Evolutionary conservation across 2,329 filamentous ascomycete genomes (phyloP), one percentile per base, ranked within the genome.

Genomic region (Byssothecium circinans): DNA sequence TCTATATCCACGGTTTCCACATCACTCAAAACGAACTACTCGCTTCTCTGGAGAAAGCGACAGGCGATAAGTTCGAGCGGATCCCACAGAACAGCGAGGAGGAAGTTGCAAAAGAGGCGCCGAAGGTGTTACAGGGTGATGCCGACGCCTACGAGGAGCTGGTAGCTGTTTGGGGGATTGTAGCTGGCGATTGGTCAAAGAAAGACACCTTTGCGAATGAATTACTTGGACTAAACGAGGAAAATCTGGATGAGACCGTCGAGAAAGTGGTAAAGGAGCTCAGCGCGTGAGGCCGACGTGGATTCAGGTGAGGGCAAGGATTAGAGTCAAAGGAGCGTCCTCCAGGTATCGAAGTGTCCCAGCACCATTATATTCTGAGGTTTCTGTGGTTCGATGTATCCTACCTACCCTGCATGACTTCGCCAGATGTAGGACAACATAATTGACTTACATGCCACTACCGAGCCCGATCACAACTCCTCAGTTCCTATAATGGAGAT

Each of bases 1-100:
- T 87, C 8, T 77, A 78, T 39, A 72, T 86, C 12, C 78, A 82
- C 11, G 82, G 80, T 4, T 80, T 83, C 53, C 76, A 77, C 20
- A 75, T 80, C 0, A 80, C 79, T 4, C 83, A 86, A 64, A 80
- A 81, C 12, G 75, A 86, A 58, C 67, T 87, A 1, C 62, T 86
- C 2, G 66, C 65, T n/a, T 65, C 76, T 2, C 64, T 82, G 12
- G 81, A 87, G 63, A 75, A 77, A 47, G 73, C 74, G 3, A 81
- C 78, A 0, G 77, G 76, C 1, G 62, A 70, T 7, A 77, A 76
- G 48, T 85, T 78, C 69, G 69, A 74, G 2, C 69, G 82, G 2
- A 73, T 73, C 10, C 62, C 65, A 4, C 65, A 71, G 27, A 72
- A 67, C 8, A 71, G 72, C 15, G 56, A 68, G 32, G 55, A 65